Conservation (phyloP, 805 yeast genomes). For the Brettanomyces sp. region DNA sequence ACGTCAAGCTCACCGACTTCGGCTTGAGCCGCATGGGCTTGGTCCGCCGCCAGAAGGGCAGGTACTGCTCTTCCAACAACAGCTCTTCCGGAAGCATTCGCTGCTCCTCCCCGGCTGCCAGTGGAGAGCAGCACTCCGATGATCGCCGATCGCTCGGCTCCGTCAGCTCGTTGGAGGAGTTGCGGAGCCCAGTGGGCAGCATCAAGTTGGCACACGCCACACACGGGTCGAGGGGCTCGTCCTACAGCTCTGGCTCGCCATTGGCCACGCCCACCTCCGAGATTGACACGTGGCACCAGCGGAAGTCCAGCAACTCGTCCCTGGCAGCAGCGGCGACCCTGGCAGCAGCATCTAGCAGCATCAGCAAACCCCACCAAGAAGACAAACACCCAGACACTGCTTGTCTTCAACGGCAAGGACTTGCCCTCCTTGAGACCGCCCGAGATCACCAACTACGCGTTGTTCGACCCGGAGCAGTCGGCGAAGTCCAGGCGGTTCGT, state of each 20-base stretch:
- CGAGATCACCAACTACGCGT: slow-evolving; percentile 38
- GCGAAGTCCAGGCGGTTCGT: slow-evolving; percentile 60
- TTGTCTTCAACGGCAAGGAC: slow-evolving; percentile 41
- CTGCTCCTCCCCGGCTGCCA: background rate
- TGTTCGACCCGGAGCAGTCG: slow-evolving; percentile 54
- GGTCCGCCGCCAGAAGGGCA: slow-evolving; percentile 61
- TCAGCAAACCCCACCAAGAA: slow-evolving; percentile 38
- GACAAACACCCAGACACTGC: slow-evolving; percentile 48
- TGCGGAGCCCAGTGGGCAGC: slow-evolving; percentile 1
- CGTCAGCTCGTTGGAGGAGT: background rate
- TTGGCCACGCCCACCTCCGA: slow-evolving; percentile 12
- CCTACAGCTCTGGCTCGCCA: slow-evolving; percentile 9
- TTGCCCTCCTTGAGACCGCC: slow-evolving; percentile 19
- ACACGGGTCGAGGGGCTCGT: background rate
- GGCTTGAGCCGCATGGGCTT: slow-evolving; percentile 89
- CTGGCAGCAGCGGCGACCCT: background rate
- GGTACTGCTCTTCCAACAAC: too few relatives aligned
- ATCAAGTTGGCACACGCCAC: background rate
- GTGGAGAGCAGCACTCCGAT: background rate
- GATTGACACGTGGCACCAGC: background rate
- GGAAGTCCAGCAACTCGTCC: background rate
- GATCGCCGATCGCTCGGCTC: background rate
- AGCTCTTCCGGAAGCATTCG: too few relatives aligned
- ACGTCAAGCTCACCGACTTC: slow-evolving; percentile 87
- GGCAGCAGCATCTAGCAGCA: background rate